Percentiles rank a stretch among this genome's conserved stretches.
These are phyloP conservation scores for Guadua angustifolia DNA, from an alignment of 176 grass and related monocot species.

Conservation along the genomic window DNA sequence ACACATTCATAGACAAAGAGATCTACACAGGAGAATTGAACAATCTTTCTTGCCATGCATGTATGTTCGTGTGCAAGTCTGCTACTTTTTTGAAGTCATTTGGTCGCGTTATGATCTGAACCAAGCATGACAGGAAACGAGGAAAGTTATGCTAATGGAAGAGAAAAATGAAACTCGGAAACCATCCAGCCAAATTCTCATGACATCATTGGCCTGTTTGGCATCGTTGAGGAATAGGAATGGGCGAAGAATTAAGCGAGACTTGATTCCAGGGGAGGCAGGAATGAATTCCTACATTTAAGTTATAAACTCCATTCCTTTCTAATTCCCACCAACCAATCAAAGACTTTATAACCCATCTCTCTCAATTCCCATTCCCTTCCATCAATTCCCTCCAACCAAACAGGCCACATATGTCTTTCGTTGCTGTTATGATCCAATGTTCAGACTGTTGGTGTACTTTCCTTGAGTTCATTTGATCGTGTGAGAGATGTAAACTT, in stretches of 20 bases:
- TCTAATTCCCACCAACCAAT: no score
- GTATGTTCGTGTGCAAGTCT: not conserved
- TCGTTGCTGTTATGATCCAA: not conserved
- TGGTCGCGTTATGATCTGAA: not conserved
- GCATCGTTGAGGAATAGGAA: no score
- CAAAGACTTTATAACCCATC: no score
- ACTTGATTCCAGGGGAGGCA: no score
- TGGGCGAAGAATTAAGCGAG: no score
- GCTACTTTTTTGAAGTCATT: not conserved
- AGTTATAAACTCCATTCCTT: no score
- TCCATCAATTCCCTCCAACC: no score
- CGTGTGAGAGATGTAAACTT: no score
- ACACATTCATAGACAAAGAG: conserved; percentile 27
- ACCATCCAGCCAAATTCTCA: not conserved
- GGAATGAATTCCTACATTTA: no score
- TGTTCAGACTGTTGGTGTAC: conserved; percentile 20
- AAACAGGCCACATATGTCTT: no score
- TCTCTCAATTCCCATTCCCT: no score
- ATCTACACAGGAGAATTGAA: conserved; percentile 16
- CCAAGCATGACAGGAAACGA: not conserved
- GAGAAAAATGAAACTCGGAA: not conserved
- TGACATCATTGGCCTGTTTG: no score
- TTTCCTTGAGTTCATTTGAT: not conserved
- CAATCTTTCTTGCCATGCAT: conserved; percentile 6
- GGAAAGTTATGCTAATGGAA: not conserved